Conservation (phyloP, 2,329 filamentous ascomycete genomes). For the Fusarium bactridioides region DNA sequence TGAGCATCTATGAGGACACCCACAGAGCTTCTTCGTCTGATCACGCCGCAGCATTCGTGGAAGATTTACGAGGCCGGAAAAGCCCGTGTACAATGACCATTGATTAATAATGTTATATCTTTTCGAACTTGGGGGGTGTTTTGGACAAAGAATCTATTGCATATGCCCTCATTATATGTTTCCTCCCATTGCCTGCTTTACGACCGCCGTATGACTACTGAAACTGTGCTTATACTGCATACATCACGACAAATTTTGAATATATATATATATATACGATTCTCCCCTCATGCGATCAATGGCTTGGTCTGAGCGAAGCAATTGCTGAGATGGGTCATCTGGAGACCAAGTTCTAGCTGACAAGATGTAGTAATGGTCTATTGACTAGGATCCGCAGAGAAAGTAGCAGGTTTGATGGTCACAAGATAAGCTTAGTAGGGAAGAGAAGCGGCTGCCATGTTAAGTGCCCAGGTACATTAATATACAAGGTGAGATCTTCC, state of each 20-base stretch:
- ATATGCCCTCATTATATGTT: conserved; percentile 29
- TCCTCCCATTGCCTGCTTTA: neutral
- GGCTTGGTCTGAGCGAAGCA: neutral
- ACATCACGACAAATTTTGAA: neutral
- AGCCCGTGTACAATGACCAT: conserved; percentile 54
- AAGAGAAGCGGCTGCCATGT: neutral
- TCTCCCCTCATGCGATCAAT: neutral
- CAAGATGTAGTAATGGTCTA: neutral
- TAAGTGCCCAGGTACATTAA: neutral
- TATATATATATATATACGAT: neutral
- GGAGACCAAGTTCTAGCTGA: neutral
- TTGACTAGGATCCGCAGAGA: neutral
- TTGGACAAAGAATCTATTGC: conserved; percentile 39
- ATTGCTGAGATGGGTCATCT: neutral
- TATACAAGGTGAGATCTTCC: conserved; percentile 5
- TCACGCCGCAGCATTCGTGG: conserved; percentile 19
- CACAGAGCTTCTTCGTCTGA: conserved; percentile 18
- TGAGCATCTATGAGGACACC: conserved; percentile 18
- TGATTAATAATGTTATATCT: conserved; percentile 53
- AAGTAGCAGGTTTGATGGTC: neutral
- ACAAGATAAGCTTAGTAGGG: neutral
- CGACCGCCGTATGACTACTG: neutral
- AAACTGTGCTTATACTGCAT: neutral
- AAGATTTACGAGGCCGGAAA: conserved; percentile 42
- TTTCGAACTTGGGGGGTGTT: conserved; percentile 39